Evolutionary conservation across 2,329 filamentous ascomycete genomes (phyloP), one percentile per base, ranked within the genome.

Genomic region (Eutypa lata): DNA sequence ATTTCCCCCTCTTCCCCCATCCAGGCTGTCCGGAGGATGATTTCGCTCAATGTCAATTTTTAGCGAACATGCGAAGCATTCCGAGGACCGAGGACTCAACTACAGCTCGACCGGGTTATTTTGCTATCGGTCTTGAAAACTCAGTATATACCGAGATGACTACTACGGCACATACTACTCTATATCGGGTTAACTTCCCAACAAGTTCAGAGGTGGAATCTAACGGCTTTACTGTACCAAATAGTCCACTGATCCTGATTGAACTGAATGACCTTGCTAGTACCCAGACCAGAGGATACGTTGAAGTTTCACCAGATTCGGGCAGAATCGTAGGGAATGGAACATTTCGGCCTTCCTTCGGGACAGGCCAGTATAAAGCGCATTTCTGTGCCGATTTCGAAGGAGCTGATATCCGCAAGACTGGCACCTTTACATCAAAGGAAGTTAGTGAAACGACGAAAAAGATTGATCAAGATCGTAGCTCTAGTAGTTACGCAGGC

Each of bases 321-420:
- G 81, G 80, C 1, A 75, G 83, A 11, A 81, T 88, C 57, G 73
- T 74, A n/a, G 84, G 83, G 8, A 79, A 79, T 52, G 83, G 81
- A 8, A 75, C 71, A 0, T 88, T 86, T 57, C 68, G 72, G 10
- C 81, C 84, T 1, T 84, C 81, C 21, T 87, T 88, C 60, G 84
- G 83, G 14, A 73, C 75, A 1, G 83, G 83, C 1, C 73, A 66
- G 7, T 88, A 87, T 61, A 62, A 68, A 8, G 73, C 81, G 2
- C 80, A 81, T 57, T 83, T 87, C 62, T 88, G 84, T 57, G 78
- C 80, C 35, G 84, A 88, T 61, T 80, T 87, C 53, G 68, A 64
- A 22, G 81, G 81, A 1, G 80, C 81, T 2, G 64, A 64, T 0
- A 75, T 87, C 31, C 71, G 74, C 8, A 79, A 80, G 48, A 80